Evolutionary conservation across 805 yeast genomes (phyloP), one percentile per base, ranked within the genome.

Genomic region (Dipodascus geniculatus): DNA sequence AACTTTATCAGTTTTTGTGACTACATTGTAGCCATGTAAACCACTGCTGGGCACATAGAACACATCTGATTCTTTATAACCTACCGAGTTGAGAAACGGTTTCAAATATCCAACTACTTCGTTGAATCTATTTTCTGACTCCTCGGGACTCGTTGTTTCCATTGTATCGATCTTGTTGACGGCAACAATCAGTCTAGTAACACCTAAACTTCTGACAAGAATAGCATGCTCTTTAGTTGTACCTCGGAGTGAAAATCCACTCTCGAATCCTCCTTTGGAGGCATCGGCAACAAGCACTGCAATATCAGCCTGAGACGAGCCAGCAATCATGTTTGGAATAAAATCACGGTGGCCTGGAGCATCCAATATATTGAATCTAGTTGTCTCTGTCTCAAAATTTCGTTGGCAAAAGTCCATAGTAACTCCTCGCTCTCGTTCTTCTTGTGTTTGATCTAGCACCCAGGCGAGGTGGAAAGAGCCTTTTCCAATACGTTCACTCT

Each of bases 341-440:
- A 83, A 86, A 62, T 86, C 93, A 56, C 76, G 74, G 66, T 86
- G 95, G 0, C 95, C 95, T 0, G 95, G 95, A 0, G 95, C 89
- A 69, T 86, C 95, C 53, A 86, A 79, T 2, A 88, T 82, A 0
- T 87, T 81, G 64, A 82, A 84, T 50, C 74, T 68, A 3, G 81
- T 73, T 1, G 60, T 65, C 0, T 62, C 52, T 1, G 90, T 83
- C 60, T 80, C 84, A 56, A 86, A 82, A 42, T 73, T 71, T 6
- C 86, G 81, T 52, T 83, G 82, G 54, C 86, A 82, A 31, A 85
- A 79, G 62, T 86, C 95, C 22, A 85, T 81, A 1, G 95, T 86
- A 2, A 86, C 88, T 50, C 95, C 95, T 51, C 90, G 73, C 6
- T 58, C 61, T 58, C 95, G 74, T 67, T 86, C 95, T 63, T 86